phyloP scores from a whole-genome alignment of 1,284 basidiomycete species.

The Rhodotorula sp. region DNA sequence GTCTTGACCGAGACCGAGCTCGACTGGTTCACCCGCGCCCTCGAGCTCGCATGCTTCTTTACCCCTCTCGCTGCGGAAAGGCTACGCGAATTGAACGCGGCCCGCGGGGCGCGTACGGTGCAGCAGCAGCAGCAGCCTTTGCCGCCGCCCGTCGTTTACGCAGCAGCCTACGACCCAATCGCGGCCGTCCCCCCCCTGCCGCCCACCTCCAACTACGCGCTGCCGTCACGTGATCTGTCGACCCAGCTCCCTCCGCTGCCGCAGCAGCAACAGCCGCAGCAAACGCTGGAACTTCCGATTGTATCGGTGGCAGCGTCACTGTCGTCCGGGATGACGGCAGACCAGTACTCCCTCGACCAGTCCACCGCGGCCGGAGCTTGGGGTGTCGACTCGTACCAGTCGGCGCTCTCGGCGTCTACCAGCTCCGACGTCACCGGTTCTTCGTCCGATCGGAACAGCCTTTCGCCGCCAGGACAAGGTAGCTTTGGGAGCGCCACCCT shows the following conservation, averaged over 20 bases:
- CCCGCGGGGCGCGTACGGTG: constrained; percentile 1
- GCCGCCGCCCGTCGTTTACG: too few relatives aligned
- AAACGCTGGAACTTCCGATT: neutral
- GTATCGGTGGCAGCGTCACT: neutral
- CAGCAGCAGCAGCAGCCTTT: too few relatives aligned
- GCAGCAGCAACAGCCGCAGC: neutral
- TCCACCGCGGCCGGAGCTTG: neutral
- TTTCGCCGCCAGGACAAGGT: neutral
- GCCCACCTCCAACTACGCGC: neutral
- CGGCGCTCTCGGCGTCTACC: neutral
- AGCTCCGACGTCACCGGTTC: neutral
- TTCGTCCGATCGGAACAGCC: neutral
- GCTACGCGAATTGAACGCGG: constrained; percentile 17
- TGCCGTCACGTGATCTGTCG: neutral
- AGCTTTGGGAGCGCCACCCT: neutral
- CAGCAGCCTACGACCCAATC: too few relatives aligned
- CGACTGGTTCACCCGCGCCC: constrained; percentile 34
- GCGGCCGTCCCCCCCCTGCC: too few relatives aligned
- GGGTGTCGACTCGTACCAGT: neutral
- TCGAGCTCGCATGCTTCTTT: constrained; percentile 40
- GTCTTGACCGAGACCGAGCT: constrained; percentile 38
- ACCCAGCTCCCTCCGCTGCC: neutral
- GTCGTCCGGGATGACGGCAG: neutral
- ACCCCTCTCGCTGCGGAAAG: constrained; percentile 27
- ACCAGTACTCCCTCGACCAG: neutral